Percentiles rank a stretch among this genome's conserved stretches.
phyloP scores from a whole-genome alignment of 1,284 basidiomycete genomes.

The Sanghuangporus weigelae region DNA sequence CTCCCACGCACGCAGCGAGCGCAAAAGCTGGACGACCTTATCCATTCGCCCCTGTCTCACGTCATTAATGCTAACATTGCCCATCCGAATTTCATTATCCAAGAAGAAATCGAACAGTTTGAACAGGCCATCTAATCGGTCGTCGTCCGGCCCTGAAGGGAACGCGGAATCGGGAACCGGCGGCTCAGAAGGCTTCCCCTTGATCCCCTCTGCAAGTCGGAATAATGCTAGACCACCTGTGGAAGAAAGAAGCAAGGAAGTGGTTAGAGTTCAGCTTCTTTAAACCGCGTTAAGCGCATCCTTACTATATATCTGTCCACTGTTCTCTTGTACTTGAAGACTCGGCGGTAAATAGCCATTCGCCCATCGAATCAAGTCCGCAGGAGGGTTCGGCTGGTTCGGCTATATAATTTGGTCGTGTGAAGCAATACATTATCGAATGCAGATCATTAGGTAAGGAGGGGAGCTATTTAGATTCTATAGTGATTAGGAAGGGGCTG shows the following conservation, averaged over 20 bases:
- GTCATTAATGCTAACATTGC: constrained; percentile 87
- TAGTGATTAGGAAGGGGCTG: constrained; percentile 19
- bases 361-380: constrained; percentile 75
- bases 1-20: constrained; percentile 73
- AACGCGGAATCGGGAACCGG: constrained; percentile 78
- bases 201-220: constrained; percentile 72
- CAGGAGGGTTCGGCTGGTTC: constrained; percentile 25
- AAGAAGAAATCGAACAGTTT: constrained; percentile 84
- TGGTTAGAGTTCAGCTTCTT: constrained; percentile 1
- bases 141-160: constrained; percentile 59
- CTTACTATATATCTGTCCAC: constrained; percentile 53
- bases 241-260: background rate
- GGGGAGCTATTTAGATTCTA: constrained; percentile 13
- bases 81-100: constrained; percentile 86
- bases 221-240: constrained; percentile 50
- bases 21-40: constrained; percentile 74
- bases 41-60: constrained; percentile 73
- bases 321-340: constrained; percentile 54
- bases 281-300: background rate
- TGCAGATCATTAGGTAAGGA: constrained; percentile 17
- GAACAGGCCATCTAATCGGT: constrained; percentile 86
- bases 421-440: constrained; percentile 13
- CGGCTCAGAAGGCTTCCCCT: constrained; percentile 59
- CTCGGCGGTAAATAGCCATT: constrained; percentile 73
- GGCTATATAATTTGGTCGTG: background rate